Conservation (phyloP, 2,329 filamentous ascomycete species). For the Fusarium humuli region DNA sequence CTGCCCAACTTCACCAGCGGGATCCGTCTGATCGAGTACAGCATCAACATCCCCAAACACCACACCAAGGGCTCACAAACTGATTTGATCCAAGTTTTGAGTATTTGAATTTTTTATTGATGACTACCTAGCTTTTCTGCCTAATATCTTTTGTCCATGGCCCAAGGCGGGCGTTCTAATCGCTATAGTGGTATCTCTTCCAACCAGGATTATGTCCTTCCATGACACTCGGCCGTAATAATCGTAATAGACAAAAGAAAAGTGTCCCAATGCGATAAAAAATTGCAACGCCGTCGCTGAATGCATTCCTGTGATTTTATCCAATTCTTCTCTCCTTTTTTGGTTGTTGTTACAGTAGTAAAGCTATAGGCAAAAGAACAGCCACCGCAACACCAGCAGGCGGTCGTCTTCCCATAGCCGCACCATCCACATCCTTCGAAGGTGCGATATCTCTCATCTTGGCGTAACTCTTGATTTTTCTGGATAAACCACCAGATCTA, state of each 20-base stretch:
- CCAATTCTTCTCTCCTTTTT: neutral
- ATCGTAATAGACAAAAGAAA: constrained; percentile 25
- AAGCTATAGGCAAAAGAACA: constrained; percentile 30
- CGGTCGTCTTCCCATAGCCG: constrained; percentile 11
- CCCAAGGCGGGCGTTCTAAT: constrained; percentile 3
- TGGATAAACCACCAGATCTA: neutral
- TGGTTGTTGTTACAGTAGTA: constrained; percentile 19
- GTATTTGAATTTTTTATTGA: neutral
- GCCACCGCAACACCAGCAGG: constrained; percentile 13
- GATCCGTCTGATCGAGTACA: neutral
- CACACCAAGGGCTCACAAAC: neutral
- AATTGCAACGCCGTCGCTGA: constrained; percentile 30
- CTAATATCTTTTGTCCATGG: neutral
- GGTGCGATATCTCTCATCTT: constrained; percentile 24
- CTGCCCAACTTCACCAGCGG: neutral
- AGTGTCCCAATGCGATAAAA: neutral
- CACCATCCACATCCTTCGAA: constrained; percentile 17
- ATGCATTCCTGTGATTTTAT: constrained; percentile 8
- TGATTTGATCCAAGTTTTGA: neutral
- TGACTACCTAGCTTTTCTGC: constrained; percentile 10
- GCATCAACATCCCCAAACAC: neutral
- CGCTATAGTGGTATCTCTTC: constrained; percentile 11
- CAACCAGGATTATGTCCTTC: neutral
- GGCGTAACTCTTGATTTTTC: constrained; percentile 11
- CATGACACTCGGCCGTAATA: constrained; percentile 6